These are phyloP conservation scores for Aspergillus sp. DNA, from an alignment of 2,329 filamentous ascomycete genomes.

Conservation along the genomic window DNA sequence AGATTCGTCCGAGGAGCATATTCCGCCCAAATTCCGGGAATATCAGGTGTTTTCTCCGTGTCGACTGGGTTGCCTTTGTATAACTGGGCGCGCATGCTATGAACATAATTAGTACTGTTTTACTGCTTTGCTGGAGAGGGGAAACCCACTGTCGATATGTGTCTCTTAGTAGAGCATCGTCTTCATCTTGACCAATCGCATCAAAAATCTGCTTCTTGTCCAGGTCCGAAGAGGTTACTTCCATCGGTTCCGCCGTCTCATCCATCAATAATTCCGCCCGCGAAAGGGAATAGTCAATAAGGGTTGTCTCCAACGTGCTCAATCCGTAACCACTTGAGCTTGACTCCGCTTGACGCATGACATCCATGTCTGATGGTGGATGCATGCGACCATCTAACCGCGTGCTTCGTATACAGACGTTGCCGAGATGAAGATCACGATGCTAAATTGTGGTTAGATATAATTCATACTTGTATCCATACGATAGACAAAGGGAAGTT, in stretches of 20 bases:
- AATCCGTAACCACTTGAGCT: slow-evolving; percentile 50
- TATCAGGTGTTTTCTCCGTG: slow-evolving; percentile 32
- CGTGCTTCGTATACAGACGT: slow-evolving; percentile 57
- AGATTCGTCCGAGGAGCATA: slow-evolving; percentile 63
- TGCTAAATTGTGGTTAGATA: slow-evolving; percentile 42
- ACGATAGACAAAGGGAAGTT: not conserved
- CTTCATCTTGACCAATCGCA: slow-evolving; percentile 42
- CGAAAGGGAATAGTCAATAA: slow-evolving; percentile 69
- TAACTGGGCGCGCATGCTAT: slow-evolving; percentile 42
- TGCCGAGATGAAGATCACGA: slow-evolving; percentile 66
- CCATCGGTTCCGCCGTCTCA: slow-evolving; percentile 23
- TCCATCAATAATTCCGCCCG: slow-evolving; percentile 52
- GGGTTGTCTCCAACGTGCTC: slow-evolving; percentile 59
- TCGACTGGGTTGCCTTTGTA: slow-evolving; percentile 47
- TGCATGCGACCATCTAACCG: slow-evolving; percentile 32
- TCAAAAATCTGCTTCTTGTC: slow-evolving; percentile 46
- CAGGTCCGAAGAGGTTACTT: slow-evolving; percentile 42
- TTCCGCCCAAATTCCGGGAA: slow-evolving; percentile 50
- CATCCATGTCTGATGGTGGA: slow-evolving; percentile 31
- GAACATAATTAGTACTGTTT: not conserved
- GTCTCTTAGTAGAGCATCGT: slow-evolving; percentile 40
- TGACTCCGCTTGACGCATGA: slow-evolving; percentile 30
- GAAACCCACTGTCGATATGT: slow-evolving; percentile 43
- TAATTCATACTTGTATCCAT: not conserved
- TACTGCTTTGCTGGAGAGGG: not conserved